Evolutionary conservation across 805 yeast species (phyloP), one percentile per base, ranked within the genome.

Genomic region (Schizosaccharomyces octosporus): DNA sequence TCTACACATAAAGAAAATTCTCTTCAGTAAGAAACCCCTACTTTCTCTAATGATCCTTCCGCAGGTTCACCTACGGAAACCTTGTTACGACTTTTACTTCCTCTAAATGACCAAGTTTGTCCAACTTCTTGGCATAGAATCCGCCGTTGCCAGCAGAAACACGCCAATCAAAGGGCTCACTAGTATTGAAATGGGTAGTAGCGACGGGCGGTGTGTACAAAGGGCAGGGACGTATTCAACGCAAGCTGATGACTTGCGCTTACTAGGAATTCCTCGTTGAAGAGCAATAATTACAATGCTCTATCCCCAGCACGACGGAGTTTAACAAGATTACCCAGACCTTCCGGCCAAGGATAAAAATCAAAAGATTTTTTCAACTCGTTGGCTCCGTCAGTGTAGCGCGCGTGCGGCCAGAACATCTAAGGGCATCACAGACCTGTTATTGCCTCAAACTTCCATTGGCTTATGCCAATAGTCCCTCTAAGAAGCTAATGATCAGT

Each of bases 361-460:
- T 54, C 32, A 31, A 31, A 31, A 31, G 24, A 43, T n/a, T 43
- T 43, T 43, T 43, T 65, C 64, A 64, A 70, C 75, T 71, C 74
- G 74, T 73, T 72, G 75, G 73, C 74, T 72, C 74, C 73, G 74
- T 72, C 74, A 72, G 73, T 72, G 75, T 72, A 72, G 75, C 74
- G 74, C 75, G 75, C 74, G 73, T 71, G 75, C 74, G 74, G 74
- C 74, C 74, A 72, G 75, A 72, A 72, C 74, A 74, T 72, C 74
- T 72, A 72, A 72, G 75, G 75, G 74, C 74, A 72, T 72, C 74
- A 72, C 74, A 72, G 74, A 71, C 74, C 74, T 72, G 75, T 72
- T 72, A 72, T n/a, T 71, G 74, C 74, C 75, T 72, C 75, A 54
- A 54, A 54, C 74, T 71, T 72, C 75, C 74, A 71, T 71, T 73